Base-by-base conservation (phyloP, 495 filamentous ascomycete species). In the Neurospora tetrasperma region DNA sequence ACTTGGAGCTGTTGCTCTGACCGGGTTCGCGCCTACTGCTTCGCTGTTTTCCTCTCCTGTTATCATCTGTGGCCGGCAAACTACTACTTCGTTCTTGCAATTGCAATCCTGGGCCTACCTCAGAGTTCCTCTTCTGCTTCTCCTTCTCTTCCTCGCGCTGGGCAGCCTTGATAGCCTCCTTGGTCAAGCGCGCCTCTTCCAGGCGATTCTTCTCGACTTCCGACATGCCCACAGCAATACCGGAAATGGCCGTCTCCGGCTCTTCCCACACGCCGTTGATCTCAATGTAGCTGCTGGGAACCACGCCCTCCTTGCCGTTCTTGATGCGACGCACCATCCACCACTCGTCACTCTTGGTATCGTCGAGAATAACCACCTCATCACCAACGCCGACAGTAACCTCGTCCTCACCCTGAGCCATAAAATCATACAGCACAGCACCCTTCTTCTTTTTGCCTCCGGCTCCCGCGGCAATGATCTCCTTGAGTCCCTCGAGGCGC, bases 201-300 rank as follows among this genome's bases (percentile, higher is more conserved):
- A 91, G 75, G 44, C 93, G 85, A 78, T 98, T 98, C 82, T 92
- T 91, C 75, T 94, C 92, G 66, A 94, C 89, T 2, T 84, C 85
- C n/a, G 91, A 93, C 75, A 86, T 83, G 23, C 89, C 93, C 12
- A 91, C 87, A 74, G 91, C 91, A 71, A 90, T 76, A 31, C 88
- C 89, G 4, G 84, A 73, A 2, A 84, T 81, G 43, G 85, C 83
- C 23, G 83, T 76, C n/a, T 79, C 75, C 35, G 82, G 74, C 39
- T 77, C 70, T 42, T 85, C 74, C 27, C 90, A 81, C 4, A 87
- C 86, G 48, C 91, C 92, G 12, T 87, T 92, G 40, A 96, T 84
- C 80, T 99, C 96, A 70, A 98, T 90, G 80, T 98, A 99, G 81
- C 92, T 96, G 83, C 93, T 94, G 5, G 96, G 96, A n/a, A 99